Evolutionary conservation across 2,329 filamentous ascomycete species (phyloP).

Genomic region (Pseudogymnoascus verrucosus): DNA sequence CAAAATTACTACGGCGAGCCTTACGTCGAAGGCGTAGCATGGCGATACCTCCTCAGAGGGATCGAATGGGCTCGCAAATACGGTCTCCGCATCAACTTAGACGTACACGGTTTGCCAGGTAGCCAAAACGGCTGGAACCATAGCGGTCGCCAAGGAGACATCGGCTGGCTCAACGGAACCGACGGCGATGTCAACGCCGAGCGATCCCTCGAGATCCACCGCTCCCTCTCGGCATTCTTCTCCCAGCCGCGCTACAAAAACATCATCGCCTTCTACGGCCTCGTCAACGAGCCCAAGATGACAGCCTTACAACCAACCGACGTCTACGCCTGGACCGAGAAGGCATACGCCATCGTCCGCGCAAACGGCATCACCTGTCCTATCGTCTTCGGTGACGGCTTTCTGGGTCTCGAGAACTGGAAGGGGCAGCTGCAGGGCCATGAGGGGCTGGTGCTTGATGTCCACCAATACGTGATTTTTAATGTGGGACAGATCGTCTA

Average conservation of each 20-base stretch:
- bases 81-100: slow-evolving; percentile 84
- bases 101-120: slow-evolving; percentile 84
- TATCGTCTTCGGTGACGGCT: slow-evolving; percentile 88
- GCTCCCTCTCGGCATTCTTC: slow-evolving; percentile 85
- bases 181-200: slow-evolving; percentile 71
- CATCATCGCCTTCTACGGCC: slow-evolving; percentile 83
- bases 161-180: slow-evolving; percentile 87
- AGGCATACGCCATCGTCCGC: slow-evolving; percentile 65
- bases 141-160: slow-evolving; percentile 70
- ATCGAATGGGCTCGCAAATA: slow-evolving; percentile 94
- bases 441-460: slow-evolving; percentile 77
- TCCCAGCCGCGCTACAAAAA: slow-evolving; percentile 88
- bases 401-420: slow-evolving; percentile 87
- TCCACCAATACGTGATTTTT: slow-evolving; percentile 98
- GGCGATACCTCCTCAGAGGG: slow-evolving; percentile 84
- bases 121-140: slow-evolving; percentile 99
- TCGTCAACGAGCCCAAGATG: slow-evolving; percentile 93
- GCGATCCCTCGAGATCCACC: slow-evolving; percentile 78
- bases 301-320: slow-evolving; percentile 49
- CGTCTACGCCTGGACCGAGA: slow-evolving; percentile 72
- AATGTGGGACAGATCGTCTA: slow-evolving; percentile 79
- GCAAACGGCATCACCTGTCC: slow-evolving; percentile 66
- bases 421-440: slow-evolving; percentile 69
- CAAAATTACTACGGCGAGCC: slow-evolving; percentile 77
- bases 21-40: slow-evolving; percentile 78